These are phyloP conservation scores for Cystobasidium slooffiae DNA, from an alignment of 1,284 basidiomycete species.

Conservation along the genomic window DNA sequence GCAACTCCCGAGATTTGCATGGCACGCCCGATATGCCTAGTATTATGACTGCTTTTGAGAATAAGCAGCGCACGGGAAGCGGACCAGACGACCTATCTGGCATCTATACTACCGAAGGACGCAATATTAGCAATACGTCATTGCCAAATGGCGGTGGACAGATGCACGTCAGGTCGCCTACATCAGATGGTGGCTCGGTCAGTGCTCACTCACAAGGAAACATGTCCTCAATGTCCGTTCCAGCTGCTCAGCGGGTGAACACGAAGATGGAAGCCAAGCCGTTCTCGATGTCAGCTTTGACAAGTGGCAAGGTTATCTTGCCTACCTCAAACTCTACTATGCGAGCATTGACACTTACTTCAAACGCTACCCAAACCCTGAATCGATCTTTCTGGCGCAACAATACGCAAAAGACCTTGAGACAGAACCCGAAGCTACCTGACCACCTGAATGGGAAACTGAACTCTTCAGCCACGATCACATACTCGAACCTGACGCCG, in stretches of 20 bases:
- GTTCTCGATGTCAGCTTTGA: constrained; percentile 11
- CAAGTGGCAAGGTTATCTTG: constrained; percentile 16
- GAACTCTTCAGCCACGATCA: constrained; percentile 20
- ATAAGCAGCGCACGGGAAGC: background rate
- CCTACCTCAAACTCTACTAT: constrained; percentile 40
- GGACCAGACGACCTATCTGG: constrained; percentile 33
- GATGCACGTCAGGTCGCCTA: background rate
- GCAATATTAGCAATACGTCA: background rate
- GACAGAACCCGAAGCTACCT: constrained; percentile 30
- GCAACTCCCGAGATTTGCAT: constrained; percentile 15
- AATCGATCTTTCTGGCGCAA: constrained; percentile 31
- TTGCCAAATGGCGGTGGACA: background rate
- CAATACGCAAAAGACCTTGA: constrained; percentile 21
- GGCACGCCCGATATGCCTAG: constrained; percentile 28
- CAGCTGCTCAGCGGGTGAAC: constrained; percentile 13
- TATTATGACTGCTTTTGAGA: constrained; percentile 37
- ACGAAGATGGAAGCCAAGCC: constrained; percentile 11
- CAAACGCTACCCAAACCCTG: constrained; percentile 39
- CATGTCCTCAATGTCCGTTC: constrained; percentile 28
- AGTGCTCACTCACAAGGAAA: constrained; percentile 6
- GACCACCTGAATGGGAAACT: constrained; percentile 21
- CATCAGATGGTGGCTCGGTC: constrained; percentile 28
- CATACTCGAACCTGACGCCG: constrained; percentile 38
- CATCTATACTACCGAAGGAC: constrained; percentile 11
- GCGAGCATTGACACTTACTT: constrained; percentile 41